Evolutionary conservation across 495 filamentous ascomycete species (phyloP).

Genomic region (Aspergillus asperescens): DNA sequence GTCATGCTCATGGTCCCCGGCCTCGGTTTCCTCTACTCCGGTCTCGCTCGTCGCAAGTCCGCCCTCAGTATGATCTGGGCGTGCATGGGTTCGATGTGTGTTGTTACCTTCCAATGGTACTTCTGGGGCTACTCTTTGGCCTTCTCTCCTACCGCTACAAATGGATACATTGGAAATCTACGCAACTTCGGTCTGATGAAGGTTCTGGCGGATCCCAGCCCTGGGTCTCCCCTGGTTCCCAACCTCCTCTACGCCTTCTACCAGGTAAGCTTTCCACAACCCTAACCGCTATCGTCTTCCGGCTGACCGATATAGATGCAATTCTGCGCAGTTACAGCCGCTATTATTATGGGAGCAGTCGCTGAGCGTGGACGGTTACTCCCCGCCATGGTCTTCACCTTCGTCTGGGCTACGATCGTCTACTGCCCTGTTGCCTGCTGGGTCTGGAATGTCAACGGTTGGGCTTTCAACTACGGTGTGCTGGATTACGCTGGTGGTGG

Average conservation of each 20-base stretch:
- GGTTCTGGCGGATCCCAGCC: slow-evolving; percentile 56
- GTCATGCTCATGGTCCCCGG: slow-evolving; percentile 85
- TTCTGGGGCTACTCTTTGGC: slow-evolving; percentile 73
- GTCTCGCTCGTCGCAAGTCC: slow-evolving; percentile 59
- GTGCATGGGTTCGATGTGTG: slow-evolving; percentile 59
- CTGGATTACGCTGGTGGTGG: slow-evolving; percentile 96
- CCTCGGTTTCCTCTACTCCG: slow-evolving; percentile 65
- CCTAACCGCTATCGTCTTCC: not conserved
- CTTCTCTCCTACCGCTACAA: slow-evolving; percentile 58
- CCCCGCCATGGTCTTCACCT: slow-evolving; percentile 91
- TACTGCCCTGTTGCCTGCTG: slow-evolving; percentile 96
- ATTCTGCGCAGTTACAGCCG: slow-evolving; percentile 90
- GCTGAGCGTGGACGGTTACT: slow-evolving; percentile 92
- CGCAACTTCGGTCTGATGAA: slow-evolving; percentile 63
- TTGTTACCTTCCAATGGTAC: slow-evolving; percentile 70
- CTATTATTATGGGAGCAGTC: slow-evolving; percentile 86
- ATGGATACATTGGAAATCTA: slow-evolving; percentile 63
- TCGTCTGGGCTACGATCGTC: slow-evolving; percentile 93
- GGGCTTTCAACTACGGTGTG: slow-evolving; percentile 87
- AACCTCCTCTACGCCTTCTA: slow-evolving; percentile 63
- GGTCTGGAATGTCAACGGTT: slow-evolving; percentile 92
- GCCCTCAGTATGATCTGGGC: slow-evolving; percentile 67
- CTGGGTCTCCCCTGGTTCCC: slow-evolving; percentile 58
- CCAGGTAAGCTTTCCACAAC: slow-evolving; percentile 48
- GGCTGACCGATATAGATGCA: slow-evolving; percentile 60